Base-by-base conservation (phyloP, 2,329 filamentous ascomycete species). In the Monilinia fructicola region DNA sequence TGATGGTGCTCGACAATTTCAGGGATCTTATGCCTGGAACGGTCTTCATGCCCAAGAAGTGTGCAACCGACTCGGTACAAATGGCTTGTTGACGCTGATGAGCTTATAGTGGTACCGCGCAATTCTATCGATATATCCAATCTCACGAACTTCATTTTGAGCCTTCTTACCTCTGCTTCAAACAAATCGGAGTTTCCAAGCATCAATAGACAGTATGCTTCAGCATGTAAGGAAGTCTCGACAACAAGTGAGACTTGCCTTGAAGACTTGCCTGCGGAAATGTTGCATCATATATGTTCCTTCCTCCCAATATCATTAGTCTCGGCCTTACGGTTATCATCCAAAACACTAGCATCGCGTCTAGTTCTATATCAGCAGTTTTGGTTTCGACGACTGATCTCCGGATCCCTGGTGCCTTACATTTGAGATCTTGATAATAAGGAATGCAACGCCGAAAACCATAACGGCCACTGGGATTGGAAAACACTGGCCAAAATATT, bases 261-360 rank as follows among this genome's bases (percentile, higher is more conserved):
- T 18, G 11, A 64, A 6, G 14, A n/a, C 14, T 16, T 31, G 18
- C 52, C 52, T 4, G 31, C 21, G 50, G 52, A 55, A 28, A 64
- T 64, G 23, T 18, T 64, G 18, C 38, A 54, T 21, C 31, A 44
- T n/a, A 64, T 55, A 44, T 14, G 10, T 46, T 46, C 23, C 23
- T 38, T n/a, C 12, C 52, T 64, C 12, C 31, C 50, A 0, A 31
- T 38, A 28, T 55, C 50, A 54, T 55, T 35, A 26, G 18, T 55
- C 38, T 64, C 55, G 40, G 35, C 52, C 31, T 18, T 64, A 31
- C n/a, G 38, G 28, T 28, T 46, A 23, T 54, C 38, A 18, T 64
- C 35, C 14, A 54, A 54, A 44, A 7, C 42, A 14, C 35, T 64
- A 10, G 61, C 61, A 23, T 54, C 21, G 23, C 14, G 6, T 18